Base-by-base conservation (phyloP, 2,329 filamentous ascomycete species). In the Thielaviopsis euricoi region DNA sequence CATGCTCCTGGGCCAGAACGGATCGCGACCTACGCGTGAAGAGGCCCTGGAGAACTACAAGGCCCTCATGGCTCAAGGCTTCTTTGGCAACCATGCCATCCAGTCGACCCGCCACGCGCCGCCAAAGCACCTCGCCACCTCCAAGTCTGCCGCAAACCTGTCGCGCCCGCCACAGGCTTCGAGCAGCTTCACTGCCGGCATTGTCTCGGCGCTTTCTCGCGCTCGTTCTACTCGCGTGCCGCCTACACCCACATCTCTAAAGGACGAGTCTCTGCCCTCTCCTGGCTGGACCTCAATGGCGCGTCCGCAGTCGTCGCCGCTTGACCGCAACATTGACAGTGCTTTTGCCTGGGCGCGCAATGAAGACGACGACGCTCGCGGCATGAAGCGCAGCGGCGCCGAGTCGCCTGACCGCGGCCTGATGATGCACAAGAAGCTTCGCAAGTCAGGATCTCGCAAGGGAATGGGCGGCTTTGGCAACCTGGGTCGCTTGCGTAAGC, bases 51-150 rank as follows among this genome's bases (percentile, higher is more conserved):
- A 75, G 60, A 80, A 71, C 64, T 82, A 82, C 66, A 75, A 79
- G 62, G 69, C 77, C 62, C 72, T 82, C 58, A 71, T 81, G 63
- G 74, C 76, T 2, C 73, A 73, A 6, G 79, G 79, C 60, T 82
- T 82, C 73, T 82, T 82, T 66, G 71, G 74, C 52, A 70, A 75
- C 23, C 78, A 80, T 61, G 78, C 78, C 56, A 81, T 81, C 61
- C 75, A 77, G 61, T 79, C 77, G 4, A 78, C 76, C 1, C 71
- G 79, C 3, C 76, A 76, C 64, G 74, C 71, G 1, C 65, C 66
- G 22, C 67, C 64, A 19, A 60, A 60, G 48, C 58, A 55, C 22
- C 37, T 60, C n/a, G n/a, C 29, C 10, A 58, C 58, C 17, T 57
- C 46, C 50, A 60, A 54, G 56, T 61, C 48, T 26, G 61, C 54